Percentiles rank a stretch among this genome's conserved stretches.
phyloP scores from a whole-genome alignment of 352 stramenopile species.

The Pythium biforme region DNA sequence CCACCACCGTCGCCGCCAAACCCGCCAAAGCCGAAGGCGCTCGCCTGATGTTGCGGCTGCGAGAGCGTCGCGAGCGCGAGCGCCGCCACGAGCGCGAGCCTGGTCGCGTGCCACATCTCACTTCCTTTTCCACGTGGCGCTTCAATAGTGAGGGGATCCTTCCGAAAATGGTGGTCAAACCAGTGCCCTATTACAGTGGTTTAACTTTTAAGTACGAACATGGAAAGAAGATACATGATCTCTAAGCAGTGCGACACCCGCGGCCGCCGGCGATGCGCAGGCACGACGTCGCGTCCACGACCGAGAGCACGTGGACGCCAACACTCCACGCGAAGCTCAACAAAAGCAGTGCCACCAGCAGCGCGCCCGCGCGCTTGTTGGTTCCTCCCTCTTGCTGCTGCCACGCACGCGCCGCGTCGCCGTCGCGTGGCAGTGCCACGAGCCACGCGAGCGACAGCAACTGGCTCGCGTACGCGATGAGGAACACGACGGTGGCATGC shows the following conservation, averaged over 20 bases:
- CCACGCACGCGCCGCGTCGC: constrained; percentile 30
- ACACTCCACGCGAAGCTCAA: constrained; percentile 29
- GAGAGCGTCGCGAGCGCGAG: constrained; percentile 32
- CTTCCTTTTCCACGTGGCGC: not conserved
- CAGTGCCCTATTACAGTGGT: not conserved
- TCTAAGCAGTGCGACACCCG: constrained; percentile 27
- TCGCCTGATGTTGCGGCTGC: constrained; percentile 19
- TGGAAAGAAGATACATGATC: not conserved
- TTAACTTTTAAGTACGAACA: not conserved
- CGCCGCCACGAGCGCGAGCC: constrained; percentile 29
- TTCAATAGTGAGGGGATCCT: not conserved
- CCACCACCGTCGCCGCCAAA: constrained; percentile 45
- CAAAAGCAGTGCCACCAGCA: constrained; percentile 27
- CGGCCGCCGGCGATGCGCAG: constrained; percentile 44
- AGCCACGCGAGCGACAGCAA: constrained; percentile 47
- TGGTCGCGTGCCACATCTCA: constrained; percentile 17
- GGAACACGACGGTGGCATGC: constrained; percentile 46
- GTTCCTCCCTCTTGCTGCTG: constrained; percentile 27
- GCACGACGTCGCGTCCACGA: constrained; percentile 50
- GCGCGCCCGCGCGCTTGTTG: constrained; percentile 24
- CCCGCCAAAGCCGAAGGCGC: constrained; percentile 41
- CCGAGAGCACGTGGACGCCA: constrained; percentile 50
- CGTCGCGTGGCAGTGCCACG: constrained; percentile 41
- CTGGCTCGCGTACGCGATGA: constrained; percentile 55
- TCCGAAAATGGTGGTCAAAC: constrained; percentile 9